Conservation (phyloP, 2,329 filamentous ascomycete species). For the Pezicula radicicola region DNA sequence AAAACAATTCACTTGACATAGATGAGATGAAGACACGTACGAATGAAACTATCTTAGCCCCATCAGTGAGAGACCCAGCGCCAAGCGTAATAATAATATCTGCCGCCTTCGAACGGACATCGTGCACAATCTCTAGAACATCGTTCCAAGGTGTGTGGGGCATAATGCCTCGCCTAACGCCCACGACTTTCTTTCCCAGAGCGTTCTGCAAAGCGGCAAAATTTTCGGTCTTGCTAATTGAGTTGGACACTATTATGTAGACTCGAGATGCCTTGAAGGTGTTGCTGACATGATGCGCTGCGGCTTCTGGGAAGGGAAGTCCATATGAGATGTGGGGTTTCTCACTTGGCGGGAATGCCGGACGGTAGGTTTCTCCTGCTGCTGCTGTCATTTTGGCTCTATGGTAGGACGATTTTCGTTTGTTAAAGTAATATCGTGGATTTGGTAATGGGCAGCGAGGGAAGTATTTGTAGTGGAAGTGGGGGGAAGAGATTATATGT, state of each 20-base stretch:
- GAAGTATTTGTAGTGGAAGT: no score
- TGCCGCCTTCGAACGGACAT: constrained; percentile 18
- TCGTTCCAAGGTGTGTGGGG: constrained; percentile 30
- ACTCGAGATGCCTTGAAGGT: constrained; percentile 23
- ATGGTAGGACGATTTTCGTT: no score
- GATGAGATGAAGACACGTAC: constrained; percentile 10
- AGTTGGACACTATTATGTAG: constrained; percentile 29
- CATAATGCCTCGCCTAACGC: constrained; percentile 27
- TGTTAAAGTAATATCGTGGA: no score
- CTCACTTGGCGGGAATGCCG: constrained; percentile 2
- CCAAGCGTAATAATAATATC: constrained; percentile 31
- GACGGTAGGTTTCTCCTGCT: not conserved
- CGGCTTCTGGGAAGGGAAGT: constrained; percentile 20
- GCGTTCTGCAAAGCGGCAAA: constrained; percentile 21
- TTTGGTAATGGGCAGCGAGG: no score
- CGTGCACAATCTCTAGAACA: constrained; percentile 25
- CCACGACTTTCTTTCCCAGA: constrained; percentile 23
- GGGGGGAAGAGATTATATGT: no score
- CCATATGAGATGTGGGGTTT: constrained; percentile 23
- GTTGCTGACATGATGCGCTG: constrained; percentile 23
- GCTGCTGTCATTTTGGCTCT: not conserved
- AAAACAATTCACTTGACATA: not conserved
- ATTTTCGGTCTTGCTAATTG: constrained; percentile 27
- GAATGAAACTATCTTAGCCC: constrained; percentile 27
- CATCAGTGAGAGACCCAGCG: constrained; percentile 29